Percentiles rank a stretch among this genome's conserved stretches.
Conservation (phyloP, 371 early-diverging fungal genomes). For the Mortierella sp. region DNA sequence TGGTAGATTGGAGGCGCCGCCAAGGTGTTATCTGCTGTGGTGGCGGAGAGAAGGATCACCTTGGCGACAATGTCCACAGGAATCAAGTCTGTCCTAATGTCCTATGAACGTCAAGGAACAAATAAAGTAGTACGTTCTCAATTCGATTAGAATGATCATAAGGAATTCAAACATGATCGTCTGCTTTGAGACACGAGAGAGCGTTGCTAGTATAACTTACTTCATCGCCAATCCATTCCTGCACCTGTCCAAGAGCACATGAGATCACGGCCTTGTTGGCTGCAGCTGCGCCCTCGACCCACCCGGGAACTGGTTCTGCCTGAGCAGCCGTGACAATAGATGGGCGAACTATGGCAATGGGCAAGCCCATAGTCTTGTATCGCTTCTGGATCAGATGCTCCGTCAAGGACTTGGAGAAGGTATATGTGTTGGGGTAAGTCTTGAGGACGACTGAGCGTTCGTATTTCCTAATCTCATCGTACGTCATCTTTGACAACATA, state of each 20-base stretch:
- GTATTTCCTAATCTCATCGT: slow-evolving; percentile 41
- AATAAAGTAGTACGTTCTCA: too few relatives aligned
- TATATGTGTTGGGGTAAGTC: slow-evolving; percentile 64
- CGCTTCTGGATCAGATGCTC: slow-evolving; percentile 65
- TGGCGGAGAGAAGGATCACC: slow-evolving; percentile 51
- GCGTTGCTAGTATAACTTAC: slow-evolving; percentile 11
- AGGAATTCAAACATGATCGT: slow-evolving; percentile 45
- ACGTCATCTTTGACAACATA: slow-evolving; percentile 61
- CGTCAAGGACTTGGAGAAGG: slow-evolving; percentile 66
- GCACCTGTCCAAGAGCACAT: slow-evolving; percentile 46
- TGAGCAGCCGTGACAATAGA: slow-evolving; percentile 66
- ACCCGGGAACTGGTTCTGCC: slow-evolving; percentile 68
- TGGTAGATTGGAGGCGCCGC: slow-evolving; percentile 41
- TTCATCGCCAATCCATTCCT: slow-evolving; percentile 42
- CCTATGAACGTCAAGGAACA: slow-evolving; percentile 42
- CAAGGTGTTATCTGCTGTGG: slow-evolving; percentile 21
- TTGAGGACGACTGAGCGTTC: slow-evolving; percentile 42
- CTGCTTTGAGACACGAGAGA: not conserved
- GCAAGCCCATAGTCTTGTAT: slow-evolving; percentile 56
- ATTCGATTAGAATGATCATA: too few relatives aligned
- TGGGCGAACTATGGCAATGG: slow-evolving; percentile 66
- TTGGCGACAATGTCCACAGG: slow-evolving; percentile 64
- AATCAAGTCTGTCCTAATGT: slow-evolving; percentile 62
- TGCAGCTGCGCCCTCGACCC: slow-evolving; percentile 75
- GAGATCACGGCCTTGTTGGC: slow-evolving; percentile 57